These are phyloP conservation scores for Tulasnella sp. DNA, from an alignment of 768 basidiomycete genomes.

Conservation along the genomic window DNA sequence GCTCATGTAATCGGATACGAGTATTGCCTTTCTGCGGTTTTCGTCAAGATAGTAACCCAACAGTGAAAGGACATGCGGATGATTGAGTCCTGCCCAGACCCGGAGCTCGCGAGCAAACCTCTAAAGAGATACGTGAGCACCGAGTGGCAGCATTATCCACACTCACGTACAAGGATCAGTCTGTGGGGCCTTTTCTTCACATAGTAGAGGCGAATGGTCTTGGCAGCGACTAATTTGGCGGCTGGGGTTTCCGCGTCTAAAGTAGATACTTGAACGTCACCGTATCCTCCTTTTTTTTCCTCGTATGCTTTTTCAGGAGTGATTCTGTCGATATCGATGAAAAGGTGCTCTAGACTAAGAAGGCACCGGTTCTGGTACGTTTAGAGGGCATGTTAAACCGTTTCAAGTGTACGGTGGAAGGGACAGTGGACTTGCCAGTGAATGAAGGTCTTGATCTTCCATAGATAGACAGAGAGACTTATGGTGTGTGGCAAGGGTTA, in stretches of 20 bases:
- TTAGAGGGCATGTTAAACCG: not conserved
- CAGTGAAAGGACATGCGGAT: not conserved
- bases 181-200: not conserved
- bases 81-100: slow-evolving; percentile 1
- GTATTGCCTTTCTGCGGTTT: not conserved
- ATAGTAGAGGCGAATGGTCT: slow-evolving; percentile 1
- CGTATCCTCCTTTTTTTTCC: not conserved
- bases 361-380: not conserved
- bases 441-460: not conserved
- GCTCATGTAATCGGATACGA: not conserved
- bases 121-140: not conserved
- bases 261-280: not conserved
- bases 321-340: not conserved
- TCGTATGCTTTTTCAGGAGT: not conserved
- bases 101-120: slow-evolving; percentile 10
- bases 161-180: not conserved
- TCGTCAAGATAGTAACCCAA: slow-evolving; percentile 17
- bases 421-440: not conserved
- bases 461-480: not conserved
- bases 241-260: not conserved
- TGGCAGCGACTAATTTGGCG: not conserved
- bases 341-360: not conserved
- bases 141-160: not conserved
- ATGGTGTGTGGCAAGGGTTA: no score
- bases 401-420: not conserved